Base-by-base conservation (phyloP, 1,284 basidiomycete species). In the Cryptococcus sp. region DNA sequence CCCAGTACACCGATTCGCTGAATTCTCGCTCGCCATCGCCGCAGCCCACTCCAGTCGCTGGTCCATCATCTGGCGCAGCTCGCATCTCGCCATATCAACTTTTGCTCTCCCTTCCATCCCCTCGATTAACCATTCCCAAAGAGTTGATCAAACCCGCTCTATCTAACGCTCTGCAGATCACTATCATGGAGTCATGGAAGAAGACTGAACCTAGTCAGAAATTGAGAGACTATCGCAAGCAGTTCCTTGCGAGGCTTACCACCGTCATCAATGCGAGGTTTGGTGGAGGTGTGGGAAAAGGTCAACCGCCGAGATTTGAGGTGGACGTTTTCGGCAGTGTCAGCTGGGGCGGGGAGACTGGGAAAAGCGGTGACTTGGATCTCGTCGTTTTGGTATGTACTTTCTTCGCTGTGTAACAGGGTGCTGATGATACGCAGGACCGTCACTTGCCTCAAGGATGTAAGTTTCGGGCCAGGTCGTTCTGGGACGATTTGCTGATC, bases 321-420 rank as follows among this genome's bases (percentile, higher is more conserved):
- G 72, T 79, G 10, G 78, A 79, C 51, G 72, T 74, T 11, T 78
- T 78, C 65, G 78, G 78, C n/a, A 78, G 77, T 60, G 71, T 76
- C 16, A 74, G 73, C 27, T 79, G 78, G 78, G 76, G 75, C 15
- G 78, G 78, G 2, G 66, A 71, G 47, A 76, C 73, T 0, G 73
- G 74, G 5, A 49, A 57, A 25, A 64, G 66, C 11, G 71, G 70
- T 4, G 78, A 79, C 61, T 47, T 79, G 20, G 78, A 79, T 61
- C 50, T 79, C 20, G 71, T 77, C 15, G 62, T 77, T 27, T 48
- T 75, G 42, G 74, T 73, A 54, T 65, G 72, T 61, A 25, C 10
- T 2, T 53, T 3, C 20, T 39, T 22, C 31, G 31, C 31, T 35
- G 7, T 2, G 31, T 8, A 10, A 35, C 31, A 8, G 4, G 2